Base-by-base conservation (phyloP, 371 early-diverging fungal genomes). In the Mortierella sp. region DNA sequence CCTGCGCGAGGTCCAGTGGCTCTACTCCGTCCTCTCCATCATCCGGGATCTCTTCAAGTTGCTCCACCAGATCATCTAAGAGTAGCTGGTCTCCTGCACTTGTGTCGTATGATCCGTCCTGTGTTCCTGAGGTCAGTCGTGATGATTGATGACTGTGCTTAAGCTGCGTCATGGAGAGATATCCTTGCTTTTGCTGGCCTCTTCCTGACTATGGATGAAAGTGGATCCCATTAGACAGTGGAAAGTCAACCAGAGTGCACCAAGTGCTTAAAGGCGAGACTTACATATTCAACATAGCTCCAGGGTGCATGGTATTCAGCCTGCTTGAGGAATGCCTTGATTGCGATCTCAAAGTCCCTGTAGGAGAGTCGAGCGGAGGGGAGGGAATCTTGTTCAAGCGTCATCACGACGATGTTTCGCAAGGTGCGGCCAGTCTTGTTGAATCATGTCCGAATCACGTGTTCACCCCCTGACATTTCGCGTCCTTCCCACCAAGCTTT, bases 331-430 rank as follows among this genome's bases (percentile, higher is more conserved):
- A 76, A 76, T 40, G 65, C 60, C 24, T 57, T 64, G 57, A 76
- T 76, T 59, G 77, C 70, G 6, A 54, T 37, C 29, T 76, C 66
- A 61, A 76, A 76, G 58, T 69, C 62, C 17, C 29, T 21, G 54
- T 65, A 65, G 3, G 70, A 69, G 16, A 76, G 61, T 47, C 47
- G 47, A 6, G 22, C 47, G 22, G 24, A 19, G 24, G 10, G 47
- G 10, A 47, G 14, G 47, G 47, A 25, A 8, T 19, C 13, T 43
- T 43, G 9, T 39, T 14, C 7, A 7, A 14, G 14, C 5, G 13
- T 4, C 13, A 19, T 43, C 44, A 43, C 5, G n/a, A 43, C 4
- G 16, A 16, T 43, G 34, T 34, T 34, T 10, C 10, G 4, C 4
- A 19, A 34, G 28, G 8, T 6, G 3, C 31, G 31, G 5, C 29